A percentile compares a stretch with the other conserved stretches of the same genome.
Conservation (phyloP, 768 basidiomycete species). For the Erythrobasidium yunnanense region DNA sequence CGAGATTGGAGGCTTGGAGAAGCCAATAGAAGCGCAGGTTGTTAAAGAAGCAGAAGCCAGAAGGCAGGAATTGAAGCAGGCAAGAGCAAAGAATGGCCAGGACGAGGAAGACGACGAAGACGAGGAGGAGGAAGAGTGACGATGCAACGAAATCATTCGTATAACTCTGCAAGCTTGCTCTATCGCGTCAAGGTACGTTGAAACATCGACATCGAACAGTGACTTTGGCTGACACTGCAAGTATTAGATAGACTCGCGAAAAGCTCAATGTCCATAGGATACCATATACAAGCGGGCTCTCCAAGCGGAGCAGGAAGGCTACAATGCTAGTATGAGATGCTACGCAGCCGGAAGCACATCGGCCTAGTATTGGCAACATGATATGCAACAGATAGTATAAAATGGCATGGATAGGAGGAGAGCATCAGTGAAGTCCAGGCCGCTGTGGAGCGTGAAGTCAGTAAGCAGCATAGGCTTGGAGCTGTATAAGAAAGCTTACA, state of each 20-base stretch:
- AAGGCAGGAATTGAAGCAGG: not conserved
- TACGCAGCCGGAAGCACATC: too few relatives aligned
- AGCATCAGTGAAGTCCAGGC: slow-evolving; percentile 20
- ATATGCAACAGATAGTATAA: too few relatives aligned
- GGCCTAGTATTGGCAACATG: too few relatives aligned
- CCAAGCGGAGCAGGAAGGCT: not conserved
- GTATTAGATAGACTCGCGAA: not conserved
- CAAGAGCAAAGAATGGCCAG: not conserved
- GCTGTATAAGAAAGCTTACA: not conserved
- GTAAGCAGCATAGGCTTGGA: not conserved
- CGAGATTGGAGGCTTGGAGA: slow-evolving; percentile 14
- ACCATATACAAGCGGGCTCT: not conserved
- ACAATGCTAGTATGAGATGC: too few relatives aligned
- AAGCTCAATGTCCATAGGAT: not conserved
- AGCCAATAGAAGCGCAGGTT: not conserved
- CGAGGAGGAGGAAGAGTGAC: not conserved
- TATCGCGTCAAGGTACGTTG: too few relatives aligned
- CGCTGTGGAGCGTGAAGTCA: not conserved
- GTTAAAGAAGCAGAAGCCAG: not conserved
- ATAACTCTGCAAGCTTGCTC: not conserved
- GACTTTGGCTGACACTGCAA: not conserved
- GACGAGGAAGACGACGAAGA: not conserved
- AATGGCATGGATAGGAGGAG: too few relatives aligned
- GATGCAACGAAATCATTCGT: not conserved
- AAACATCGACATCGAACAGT: not conserved